These are phyloP conservation scores for Colletotrichum tropicicola DNA, from an alignment of 2,329 filamentous ascomycete genomes.

Conservation along the genomic window DNA sequence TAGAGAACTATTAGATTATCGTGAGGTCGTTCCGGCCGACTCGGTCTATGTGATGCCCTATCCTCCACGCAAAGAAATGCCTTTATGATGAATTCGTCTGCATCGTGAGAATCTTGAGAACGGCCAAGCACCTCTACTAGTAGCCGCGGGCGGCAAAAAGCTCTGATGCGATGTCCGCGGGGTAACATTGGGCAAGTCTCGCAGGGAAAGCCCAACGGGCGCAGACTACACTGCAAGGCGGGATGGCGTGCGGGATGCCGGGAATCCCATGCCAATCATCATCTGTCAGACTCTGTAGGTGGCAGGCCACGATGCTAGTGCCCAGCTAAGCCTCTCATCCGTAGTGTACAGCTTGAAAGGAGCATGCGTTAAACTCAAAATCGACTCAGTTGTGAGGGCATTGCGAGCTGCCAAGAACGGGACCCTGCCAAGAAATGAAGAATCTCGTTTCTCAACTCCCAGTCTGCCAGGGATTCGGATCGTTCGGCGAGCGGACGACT, in stretches of 20 bases:
- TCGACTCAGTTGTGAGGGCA: background rate
- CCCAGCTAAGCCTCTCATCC: background rate
- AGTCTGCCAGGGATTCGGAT: background rate
- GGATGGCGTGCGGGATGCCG: background rate
- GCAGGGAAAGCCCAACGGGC: conserved; percentile 8
- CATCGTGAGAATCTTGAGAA: background rate
- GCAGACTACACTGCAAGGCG: background rate
- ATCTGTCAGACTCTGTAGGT: background rate
- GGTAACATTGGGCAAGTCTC: background rate
- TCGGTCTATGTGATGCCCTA: background rate
- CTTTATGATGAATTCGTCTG: background rate
- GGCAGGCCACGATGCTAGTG: background rate
- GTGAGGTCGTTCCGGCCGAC: conserved; percentile 16
- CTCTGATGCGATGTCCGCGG: background rate
- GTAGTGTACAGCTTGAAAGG: background rate
- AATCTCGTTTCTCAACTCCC: background rate
- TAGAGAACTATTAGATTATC: background rate
- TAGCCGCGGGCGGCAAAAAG: conserved; percentile 3
- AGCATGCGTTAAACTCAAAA: conserved; percentile 5
- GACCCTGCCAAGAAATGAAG: background rate
- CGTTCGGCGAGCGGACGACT: background rate
- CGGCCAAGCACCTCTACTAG: background rate
- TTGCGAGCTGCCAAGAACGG: background rate
- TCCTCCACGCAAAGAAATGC: background rate
- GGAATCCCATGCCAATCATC: conserved; percentile 5